Evolutionary conservation across 768 basidiomycete genomes (phyloP).

Genomic region (Daedaleopsis sinensis): DNA sequence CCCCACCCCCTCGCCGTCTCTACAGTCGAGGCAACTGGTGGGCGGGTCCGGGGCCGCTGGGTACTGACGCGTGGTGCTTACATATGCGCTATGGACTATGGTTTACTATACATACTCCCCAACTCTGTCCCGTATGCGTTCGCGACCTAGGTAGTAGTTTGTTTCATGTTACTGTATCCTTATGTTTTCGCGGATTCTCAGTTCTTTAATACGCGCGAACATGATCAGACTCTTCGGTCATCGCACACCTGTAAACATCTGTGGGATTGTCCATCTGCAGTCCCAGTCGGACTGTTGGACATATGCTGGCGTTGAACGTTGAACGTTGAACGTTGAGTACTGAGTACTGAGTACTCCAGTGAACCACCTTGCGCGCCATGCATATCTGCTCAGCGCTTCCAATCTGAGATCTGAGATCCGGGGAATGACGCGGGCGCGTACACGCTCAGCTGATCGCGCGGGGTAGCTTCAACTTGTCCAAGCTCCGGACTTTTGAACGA

Average conservation of each 20-base stretch:
- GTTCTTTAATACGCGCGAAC: neutral
- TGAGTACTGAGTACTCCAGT: too few species aligned
- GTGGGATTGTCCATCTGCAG: too few species aligned
- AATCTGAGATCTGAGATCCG: neutral
- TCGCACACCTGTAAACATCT: neutral
- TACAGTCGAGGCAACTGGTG: conserved; percentile 37
- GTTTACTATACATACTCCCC: conserved; percentile 3
- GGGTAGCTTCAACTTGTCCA: conserved; percentile 7
- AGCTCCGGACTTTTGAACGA: conserved; percentile 10
- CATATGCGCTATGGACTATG: conserved; percentile 2
- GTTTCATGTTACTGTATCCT: conserved; percentile 18
- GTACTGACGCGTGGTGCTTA: conserved; percentile 7
- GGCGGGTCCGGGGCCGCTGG: conserved; percentile 32
- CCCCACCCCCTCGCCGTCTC: conserved; percentile 34
- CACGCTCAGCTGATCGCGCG: conserved; percentile 17
- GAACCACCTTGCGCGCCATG: too few species aligned
- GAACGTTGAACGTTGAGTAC: neutral
- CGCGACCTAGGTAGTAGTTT: conserved; percentile 16
- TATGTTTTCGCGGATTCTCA: conserved; percentile 13
- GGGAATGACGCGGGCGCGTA: conserved; percentile 5
- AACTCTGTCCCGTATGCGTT: conserved; percentile 19
- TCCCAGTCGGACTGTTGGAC: too few species aligned
- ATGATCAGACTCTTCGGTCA: neutral
- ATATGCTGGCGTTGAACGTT: too few species aligned
- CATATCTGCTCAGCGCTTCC: too few species aligned